Percentiles rank a stretch among this genome's conserved stretches.
Evolutionary conservation across 2,329 filamentous ascomycete genomes (phyloP).

Genomic region (Trichoderma harzianum): DNA sequence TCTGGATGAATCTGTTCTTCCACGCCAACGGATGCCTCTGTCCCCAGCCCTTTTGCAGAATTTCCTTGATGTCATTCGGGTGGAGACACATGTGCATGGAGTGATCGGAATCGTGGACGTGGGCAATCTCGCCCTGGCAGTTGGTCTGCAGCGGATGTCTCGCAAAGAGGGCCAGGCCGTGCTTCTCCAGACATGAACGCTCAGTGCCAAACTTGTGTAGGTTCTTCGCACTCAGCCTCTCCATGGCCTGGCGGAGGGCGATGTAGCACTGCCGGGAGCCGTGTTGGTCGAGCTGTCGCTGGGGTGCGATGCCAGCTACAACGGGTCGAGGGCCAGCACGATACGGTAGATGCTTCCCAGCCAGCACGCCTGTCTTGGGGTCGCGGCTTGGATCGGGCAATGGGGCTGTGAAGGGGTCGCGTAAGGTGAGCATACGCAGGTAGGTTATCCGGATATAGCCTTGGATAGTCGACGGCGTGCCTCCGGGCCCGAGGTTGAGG

Average conservation of each 20-base stretch:
- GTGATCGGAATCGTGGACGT: conserved; percentile 73
- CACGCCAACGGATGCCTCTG: conserved; percentile 66
- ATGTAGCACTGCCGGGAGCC: conserved; percentile 52
- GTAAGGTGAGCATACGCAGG: conserved; percentile 67
- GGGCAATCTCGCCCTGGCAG: conserved; percentile 77
- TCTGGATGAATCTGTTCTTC: conserved; percentile 57
- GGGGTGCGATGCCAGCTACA: conserved; percentile 75
- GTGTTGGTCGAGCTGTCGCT: conserved; percentile 71
- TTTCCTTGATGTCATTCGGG: conserved; percentile 68
- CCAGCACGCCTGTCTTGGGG: conserved; percentile 58
- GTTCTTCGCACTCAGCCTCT: conserved; percentile 45
- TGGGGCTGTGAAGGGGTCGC: conserved; percentile 64
- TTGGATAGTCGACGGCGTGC: conserved; percentile 68
- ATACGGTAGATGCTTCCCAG: conserved; percentile 49
- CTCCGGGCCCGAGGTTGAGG: conserved; percentile 73
- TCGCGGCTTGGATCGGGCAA: conserved; percentile 47
- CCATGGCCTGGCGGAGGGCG: conserved; percentile 52
- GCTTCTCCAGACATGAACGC: conserved; percentile 77
- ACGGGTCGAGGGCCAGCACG: conserved; percentile 62
- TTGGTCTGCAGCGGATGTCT: conserved; percentile 62
- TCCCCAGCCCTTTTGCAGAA: conserved; percentile 76
- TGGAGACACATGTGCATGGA: conserved; percentile 79
- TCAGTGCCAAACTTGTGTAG: conserved; percentile 55
- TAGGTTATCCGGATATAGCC: conserved; percentile 73
- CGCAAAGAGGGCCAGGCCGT: conserved; percentile 73